Evolutionary conservation across 202 grass and related monocot genomes (phyloP).

Genomic region (Dendrocalamus latiflorus): DNA sequence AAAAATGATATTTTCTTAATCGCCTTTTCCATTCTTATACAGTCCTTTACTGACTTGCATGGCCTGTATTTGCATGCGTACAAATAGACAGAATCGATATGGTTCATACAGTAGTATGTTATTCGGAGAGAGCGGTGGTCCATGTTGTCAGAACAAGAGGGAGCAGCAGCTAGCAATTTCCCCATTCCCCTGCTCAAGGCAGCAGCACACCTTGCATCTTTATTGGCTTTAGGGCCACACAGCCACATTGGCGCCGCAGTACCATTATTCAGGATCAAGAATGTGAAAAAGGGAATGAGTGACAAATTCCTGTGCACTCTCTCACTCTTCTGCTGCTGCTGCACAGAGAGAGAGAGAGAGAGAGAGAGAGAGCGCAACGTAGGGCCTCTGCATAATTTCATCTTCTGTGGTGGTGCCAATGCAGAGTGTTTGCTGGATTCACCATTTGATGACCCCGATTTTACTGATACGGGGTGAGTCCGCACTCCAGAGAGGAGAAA

Average conservation of each 20-base stretch:
- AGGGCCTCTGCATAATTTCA: slow-evolving; percentile 9
- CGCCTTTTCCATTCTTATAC: background rate
- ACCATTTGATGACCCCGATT: background rate
- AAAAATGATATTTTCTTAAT: background rate
- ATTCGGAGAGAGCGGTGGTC: background rate
- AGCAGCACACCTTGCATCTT: slow-evolving; percentile 22
- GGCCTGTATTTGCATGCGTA: background rate
- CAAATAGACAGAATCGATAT: slow-evolving; percentile 15
- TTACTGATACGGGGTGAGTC: background rate
- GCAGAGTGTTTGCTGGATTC: background rate
- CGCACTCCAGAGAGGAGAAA: background rate
- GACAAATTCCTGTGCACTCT: background rate
- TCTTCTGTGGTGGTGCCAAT: too few species aligned
- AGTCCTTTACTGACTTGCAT: background rate
- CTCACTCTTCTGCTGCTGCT: too few species aligned
- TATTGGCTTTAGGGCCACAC: slow-evolving; percentile 10
- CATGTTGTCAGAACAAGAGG: slow-evolving; percentile 28
- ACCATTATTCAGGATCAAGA: too few species aligned
- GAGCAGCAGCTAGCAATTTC: slow-evolving; percentile 22
- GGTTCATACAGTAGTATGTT: slow-evolving; percentile 5
- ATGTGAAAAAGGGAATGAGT: background rate
- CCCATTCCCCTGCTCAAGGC: slow-evolving; percentile 19
- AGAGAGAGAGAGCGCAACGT: background rate
- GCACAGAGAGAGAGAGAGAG: background rate
- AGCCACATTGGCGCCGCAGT: slow-evolving; percentile 22